phyloP scores from a whole-genome alignment of 345 rosid species.

The Brassica cretica region DNA sequence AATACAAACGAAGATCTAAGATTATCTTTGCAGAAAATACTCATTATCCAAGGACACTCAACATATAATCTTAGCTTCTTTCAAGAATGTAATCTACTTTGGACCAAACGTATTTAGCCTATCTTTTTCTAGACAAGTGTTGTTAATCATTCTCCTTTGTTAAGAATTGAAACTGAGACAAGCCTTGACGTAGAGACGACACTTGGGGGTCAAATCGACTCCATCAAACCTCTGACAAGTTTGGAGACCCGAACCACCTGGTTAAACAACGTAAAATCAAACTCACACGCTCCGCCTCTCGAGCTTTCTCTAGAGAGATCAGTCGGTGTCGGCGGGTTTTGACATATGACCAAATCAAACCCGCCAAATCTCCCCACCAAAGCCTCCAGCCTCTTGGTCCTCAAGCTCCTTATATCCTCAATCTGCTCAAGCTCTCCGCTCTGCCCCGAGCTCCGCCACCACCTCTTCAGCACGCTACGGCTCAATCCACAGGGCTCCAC shows the following conservation, averaged over 20 bases:
- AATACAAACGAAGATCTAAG: background rate
- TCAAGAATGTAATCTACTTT: background rate
- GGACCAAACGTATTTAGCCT: background rate
- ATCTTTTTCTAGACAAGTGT: slow-evolving; percentile 1
- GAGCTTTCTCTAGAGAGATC: slow-evolving; percentile 32
- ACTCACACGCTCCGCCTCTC: slow-evolving; percentile 27
- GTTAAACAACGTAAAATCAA: slow-evolving; percentile 58
- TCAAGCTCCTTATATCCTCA: slow-evolving; percentile 60
- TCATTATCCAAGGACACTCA: background rate
- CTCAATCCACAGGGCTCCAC: slow-evolving; percentile 61
- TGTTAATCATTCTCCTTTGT: background rate
- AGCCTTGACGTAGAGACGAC: background rate
- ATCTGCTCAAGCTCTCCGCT: slow-evolving; percentile 74
- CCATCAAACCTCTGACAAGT: slow-evolving; percentile 54
- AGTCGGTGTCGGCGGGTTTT: slow-evolving; percentile 51
- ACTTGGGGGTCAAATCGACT: slow-evolving; percentile 9
- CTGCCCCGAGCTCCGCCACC: slow-evolving; percentile 77
- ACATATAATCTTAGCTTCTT: background rate
- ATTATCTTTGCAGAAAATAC: too few relatives aligned
- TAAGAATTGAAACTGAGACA: too few relatives aligned
- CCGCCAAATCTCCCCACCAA: slow-evolving; percentile 54
- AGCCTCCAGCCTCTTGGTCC: slow-evolving; percentile 51
- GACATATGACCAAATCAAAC: slow-evolving; percentile 73
- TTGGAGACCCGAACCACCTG: slow-evolving; percentile 71
- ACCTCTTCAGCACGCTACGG: slow-evolving; percentile 57